Base-by-base conservation (phyloP, 2,329 filamentous ascomycete species). In the Periconia sp. region DNA sequence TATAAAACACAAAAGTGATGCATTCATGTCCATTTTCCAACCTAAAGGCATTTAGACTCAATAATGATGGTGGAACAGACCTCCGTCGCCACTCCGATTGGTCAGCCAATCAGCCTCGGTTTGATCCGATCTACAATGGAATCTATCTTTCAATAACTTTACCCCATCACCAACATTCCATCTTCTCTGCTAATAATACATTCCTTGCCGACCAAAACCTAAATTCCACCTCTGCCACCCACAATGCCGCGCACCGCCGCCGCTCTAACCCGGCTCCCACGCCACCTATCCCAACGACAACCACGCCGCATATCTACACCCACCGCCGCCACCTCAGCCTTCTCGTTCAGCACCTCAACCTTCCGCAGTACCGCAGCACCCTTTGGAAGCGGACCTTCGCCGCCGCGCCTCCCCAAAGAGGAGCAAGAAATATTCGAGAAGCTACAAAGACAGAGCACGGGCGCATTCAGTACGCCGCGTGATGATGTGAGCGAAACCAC, bases 401-500 rank as follows among this genome's bases (percentile, higher is more conserved):
- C 94, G 15, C 92, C 91, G 0, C 89, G 91, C 46, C 90, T 97
- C 11, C 91, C 93, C 7, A 86, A 91, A 65, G 86, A 90, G 74
- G 88, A 96, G 64, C 92, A 97, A 79, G 90, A 92, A 71, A 85
- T 95, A 60, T 96, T 94, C 73, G 92, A 97, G 76, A 83, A 86
- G 41, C 87, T 97, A 3, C 92, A 97, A 71, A 85, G 85, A 63
- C 81, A 82, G 70, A 96, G 79, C 62, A 95, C 85, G 60, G 91
- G 82, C 58, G 94, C 77, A 58, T 97, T 84, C 76, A 94, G 79
- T 77, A 94, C 84, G 65, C 88, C 78, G 65, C 82, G 61, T 9
- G 47, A 67, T 47, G 62, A 76, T 1, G 63, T 46, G 41, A 56
- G 53, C 30, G 56, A 63, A 27, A 45, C 66, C 48, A 77, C 79